phyloP scores from a whole-genome alignment of 2,329 filamentous ascomycete genomes.

The Fusarium sp. region DNA sequence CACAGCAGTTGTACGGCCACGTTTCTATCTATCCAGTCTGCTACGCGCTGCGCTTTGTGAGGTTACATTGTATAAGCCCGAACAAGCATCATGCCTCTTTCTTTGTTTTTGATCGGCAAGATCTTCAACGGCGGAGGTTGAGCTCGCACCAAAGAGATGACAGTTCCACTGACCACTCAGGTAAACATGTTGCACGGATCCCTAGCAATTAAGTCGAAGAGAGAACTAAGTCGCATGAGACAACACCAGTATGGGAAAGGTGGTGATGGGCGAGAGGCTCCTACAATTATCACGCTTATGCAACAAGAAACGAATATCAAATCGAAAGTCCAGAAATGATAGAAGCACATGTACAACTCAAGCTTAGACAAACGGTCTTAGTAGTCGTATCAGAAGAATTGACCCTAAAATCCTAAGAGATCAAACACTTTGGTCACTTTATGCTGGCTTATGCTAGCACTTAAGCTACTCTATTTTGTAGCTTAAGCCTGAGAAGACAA shows the following conservation, averaged over 20 bases:
- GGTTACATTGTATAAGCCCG: constrained; percentile 7
- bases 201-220: background rate
- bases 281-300: background rate
- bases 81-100: constrained; percentile 16
- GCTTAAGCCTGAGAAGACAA: no score
- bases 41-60: background rate
- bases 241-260: constrained; percentile 1
- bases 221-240: constrained; percentile 1
- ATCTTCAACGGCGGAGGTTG: constrained; percentile 34
- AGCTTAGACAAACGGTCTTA: background rate
- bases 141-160: constrained; percentile 8
- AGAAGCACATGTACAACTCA: background rate
- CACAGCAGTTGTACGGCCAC: constrained; percentile 21
- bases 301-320: background rate
- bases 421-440: no score
- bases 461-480: no score
- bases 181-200: background rate
- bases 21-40: constrained; percentile 21
- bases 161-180: background rate
- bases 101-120: constrained; percentile 26
- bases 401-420: no score
- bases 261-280: constrained; percentile 21
- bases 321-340: background rate
- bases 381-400: no score
- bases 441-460: no score